Base-by-base conservation (phyloP, 306 rosid species). In the Trifolium repens region DNA sequence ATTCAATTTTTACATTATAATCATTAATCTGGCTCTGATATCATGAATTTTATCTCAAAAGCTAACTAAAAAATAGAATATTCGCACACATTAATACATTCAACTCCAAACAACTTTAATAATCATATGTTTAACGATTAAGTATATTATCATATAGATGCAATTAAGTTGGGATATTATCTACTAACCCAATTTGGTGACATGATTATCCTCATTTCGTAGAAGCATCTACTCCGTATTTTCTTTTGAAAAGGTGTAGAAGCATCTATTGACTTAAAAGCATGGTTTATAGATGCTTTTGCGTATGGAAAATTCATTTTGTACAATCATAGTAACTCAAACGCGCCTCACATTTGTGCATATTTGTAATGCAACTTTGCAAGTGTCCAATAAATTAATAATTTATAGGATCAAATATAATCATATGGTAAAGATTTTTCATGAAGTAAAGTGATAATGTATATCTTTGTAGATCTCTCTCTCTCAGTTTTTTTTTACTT, bases 191-290 rank as follows among this genome's bases (percentile, higher is more conserved):
- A 52, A 61, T 32, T 78, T 61, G 15, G 8, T 52, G 44, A 40
- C 47, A 73, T 68, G 30, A 82, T 59, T 77, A 15, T 54, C 9
- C 37, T 47, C 39, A 13, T 73, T 14, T 19, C 58, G 53, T 52
- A 59, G 26, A 72, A 71, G 76, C 70, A 49, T 72, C 42, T 6
- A 22, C 24, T 22, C 24, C 24, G 24, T 1, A 37, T 32, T 32
- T 32, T 32, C 35, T 32, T 32, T 32, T 30, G 34, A 30, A 30
- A 30, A 4, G 34, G 34, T 30, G 5, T 30, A 30, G 34, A 4
- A 30, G 34, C 5, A 30, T 30, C 30, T 39, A 27, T 32, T 16
- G 22, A 46, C 71, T 46, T 40, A 65, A 5, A 46, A 55, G 39
- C 27, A 34, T 66, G 34, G 6, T 49, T 60, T 19, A 3, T 15